Percentiles rank a stretch among this genome's conserved stretches.
Conservation (phyloP, 139 green algal species). For the Chlamydomonas schloesseri region DNA sequence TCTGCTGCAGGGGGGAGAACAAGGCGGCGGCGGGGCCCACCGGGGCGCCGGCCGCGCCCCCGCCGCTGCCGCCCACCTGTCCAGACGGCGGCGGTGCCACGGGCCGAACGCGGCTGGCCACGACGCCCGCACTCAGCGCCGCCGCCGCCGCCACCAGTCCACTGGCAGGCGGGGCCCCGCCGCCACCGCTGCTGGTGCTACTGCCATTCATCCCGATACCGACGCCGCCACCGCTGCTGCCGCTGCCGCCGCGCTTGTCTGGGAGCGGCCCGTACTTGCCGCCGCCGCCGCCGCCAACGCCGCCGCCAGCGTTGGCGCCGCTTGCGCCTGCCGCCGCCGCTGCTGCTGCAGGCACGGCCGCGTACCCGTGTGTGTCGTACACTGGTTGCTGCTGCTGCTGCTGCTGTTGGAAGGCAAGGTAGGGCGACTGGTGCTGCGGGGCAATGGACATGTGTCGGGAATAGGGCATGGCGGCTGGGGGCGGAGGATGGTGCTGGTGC, state of each 20-base stretch:
- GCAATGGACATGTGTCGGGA: too few species aligned
- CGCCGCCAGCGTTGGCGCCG: not conserved
- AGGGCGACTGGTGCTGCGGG: too few species aligned
- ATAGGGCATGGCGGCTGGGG: too few species aligned
- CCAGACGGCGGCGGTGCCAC: not conserved
- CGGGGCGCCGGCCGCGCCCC: too few species aligned
- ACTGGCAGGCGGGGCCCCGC: not conserved
- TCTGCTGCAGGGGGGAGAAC: too few species aligned
- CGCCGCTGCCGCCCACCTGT: too few species aligned
- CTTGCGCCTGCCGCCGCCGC: not conserved
- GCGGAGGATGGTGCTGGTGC: too few species aligned
- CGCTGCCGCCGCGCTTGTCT: not conserved
- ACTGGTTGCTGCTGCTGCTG: too few species aligned
- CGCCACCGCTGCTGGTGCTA: not conserved
- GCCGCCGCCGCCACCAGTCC: not conserved
- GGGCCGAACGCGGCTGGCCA: not conserved
- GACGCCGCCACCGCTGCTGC: not conserved
- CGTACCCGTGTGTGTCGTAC: too few species aligned
- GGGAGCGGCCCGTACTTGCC: not conserved
- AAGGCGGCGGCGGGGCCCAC: too few species aligned
- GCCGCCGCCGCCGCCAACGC: not conserved
- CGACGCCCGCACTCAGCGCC: slow-evolving; percentile 10
- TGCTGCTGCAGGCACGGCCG: not conserved
- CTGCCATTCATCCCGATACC: not conserved
- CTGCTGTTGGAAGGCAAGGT: too few species aligned